Conservation (phyloP, 2,329 filamentous ascomycete species). For the Colletotrichum musicola region DNA sequence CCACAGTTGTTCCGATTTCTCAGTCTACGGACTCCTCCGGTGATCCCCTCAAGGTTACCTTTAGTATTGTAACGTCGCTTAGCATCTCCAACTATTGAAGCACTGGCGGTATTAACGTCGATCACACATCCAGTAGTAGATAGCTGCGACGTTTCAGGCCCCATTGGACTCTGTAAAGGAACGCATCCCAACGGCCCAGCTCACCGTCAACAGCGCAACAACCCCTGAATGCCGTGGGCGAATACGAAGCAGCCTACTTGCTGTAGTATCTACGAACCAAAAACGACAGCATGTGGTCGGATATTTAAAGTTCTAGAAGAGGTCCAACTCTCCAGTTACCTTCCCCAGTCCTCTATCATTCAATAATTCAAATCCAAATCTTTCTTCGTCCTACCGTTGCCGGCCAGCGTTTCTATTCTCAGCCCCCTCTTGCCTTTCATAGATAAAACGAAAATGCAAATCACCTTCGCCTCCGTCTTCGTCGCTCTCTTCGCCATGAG, state of each 20-base stretch:
- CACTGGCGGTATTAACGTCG: not conserved
- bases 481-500: conserved; percentile 10
- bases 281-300: too few relatives aligned
- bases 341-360: too few relatives aligned
- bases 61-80: not conserved
- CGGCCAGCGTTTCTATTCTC: not conserved
- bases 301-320: not conserved
- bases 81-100: not conserved
- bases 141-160: conserved; percentile 11
- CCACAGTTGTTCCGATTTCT: too few relatives aligned
- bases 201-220: too few relatives aligned
- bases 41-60: not conserved
- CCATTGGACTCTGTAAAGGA: too few relatives aligned
- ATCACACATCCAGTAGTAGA: conserved; percentile 4
- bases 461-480: conserved; percentile 5
- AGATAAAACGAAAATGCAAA: not conserved
- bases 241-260: too few relatives aligned
- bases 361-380: not conserved
- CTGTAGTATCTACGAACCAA: too few relatives aligned
- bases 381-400: conserved; percentile 4
- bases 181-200: too few relatives aligned
- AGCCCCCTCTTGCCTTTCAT: not conserved
- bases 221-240: too few relatives aligned
- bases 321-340: too few relatives aligned
- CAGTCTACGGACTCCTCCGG: too few relatives aligned